These are phyloP conservation scores for Apophysomyces ossiformis DNA, from an alignment of 371 early-diverging fungal species.

Conservation along the genomic window DNA sequence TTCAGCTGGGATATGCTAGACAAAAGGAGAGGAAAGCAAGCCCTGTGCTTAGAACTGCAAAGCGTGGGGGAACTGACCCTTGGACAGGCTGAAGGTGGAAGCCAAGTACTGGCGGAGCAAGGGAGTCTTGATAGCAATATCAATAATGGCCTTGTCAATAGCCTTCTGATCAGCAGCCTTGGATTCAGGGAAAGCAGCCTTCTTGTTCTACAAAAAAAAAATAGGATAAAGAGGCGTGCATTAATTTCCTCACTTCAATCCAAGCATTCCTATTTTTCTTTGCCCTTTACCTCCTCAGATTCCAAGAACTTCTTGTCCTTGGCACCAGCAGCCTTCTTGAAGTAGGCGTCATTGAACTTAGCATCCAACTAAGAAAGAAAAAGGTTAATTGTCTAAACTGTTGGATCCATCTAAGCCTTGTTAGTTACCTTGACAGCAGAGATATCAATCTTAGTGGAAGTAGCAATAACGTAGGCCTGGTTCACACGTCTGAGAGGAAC, in stretches of 20 bases:
- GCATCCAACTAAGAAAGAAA: conserved; percentile 46
- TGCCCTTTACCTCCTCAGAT: conserved; percentile 50
- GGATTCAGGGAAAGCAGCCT: conserved; percentile 64
- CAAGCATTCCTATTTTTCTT: neutral
- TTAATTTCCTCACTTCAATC: neutral
- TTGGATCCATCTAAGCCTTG: neutral
- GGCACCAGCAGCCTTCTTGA: conserved; percentile 73
- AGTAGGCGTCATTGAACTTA: conserved; percentile 88
- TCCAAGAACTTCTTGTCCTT: conserved; percentile 82
- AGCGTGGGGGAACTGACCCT: conserved; percentile 94
- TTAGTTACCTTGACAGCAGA: conserved; percentile 65
- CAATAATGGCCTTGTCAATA: conserved; percentile 81
- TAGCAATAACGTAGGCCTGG: conserved; percentile 98
- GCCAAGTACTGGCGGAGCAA: conserved; percentile 85
- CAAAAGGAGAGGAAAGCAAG: neutral
- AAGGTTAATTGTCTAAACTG: neutral
- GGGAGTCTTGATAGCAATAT: conserved; percentile 82
- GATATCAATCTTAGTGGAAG: conserved; percentile 95
- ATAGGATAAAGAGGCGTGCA: neutral
- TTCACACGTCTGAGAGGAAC: conserved; percentile 96
- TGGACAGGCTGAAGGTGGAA: conserved; percentile 86
- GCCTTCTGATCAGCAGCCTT: conserved; percentile 82
- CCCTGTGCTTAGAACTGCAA: conserved; percentile 81
- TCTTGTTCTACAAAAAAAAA: conserved; percentile 28
- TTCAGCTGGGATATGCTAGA: conserved; percentile 4